phyloP scores from a whole-genome alignment of 306 rosid genomes.

The Rosa lucieae region DNA sequence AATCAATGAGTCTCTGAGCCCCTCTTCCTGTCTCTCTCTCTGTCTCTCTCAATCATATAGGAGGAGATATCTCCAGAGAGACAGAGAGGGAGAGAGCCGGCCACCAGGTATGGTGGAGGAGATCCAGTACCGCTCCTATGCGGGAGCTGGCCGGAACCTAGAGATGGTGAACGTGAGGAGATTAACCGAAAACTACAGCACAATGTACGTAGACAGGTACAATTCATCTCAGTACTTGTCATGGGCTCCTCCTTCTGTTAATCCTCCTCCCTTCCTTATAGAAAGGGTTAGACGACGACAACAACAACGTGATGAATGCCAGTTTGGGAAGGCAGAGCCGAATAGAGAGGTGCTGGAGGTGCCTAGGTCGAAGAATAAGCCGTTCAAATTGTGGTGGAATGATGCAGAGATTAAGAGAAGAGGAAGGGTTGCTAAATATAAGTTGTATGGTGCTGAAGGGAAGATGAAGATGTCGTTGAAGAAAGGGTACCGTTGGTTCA shows the following conservation, averaged over 20 bases:
- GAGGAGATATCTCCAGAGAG: neutral
- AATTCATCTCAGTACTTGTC: neutral
- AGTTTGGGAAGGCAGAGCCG: neutral
- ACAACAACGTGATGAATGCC: neutral
- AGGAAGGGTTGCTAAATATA: conserved; percentile 48
- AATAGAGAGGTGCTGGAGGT: neutral
- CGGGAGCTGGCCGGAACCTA: neutral
- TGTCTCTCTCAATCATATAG: conserved; percentile 8
- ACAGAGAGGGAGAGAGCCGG: conserved; percentile 19
- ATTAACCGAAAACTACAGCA: conserved; percentile 20
- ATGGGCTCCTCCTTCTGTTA: conserved; percentile 10
- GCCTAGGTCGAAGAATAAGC: neutral
- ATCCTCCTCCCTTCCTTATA: neutral
- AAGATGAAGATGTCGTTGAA: conserved; percentile 42
- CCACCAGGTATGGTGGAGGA: conserved; percentile 25
- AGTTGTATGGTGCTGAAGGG: conserved; percentile 44
- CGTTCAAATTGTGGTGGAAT: conserved; percentile 37
- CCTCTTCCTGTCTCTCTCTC: conserved; percentile 18
- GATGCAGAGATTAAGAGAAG: conserved; percentile 45
- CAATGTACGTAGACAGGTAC: conserved; percentile 8
- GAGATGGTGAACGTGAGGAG: conserved; percentile 19
- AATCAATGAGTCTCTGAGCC: neutral
- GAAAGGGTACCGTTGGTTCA: conserved; percentile 40
- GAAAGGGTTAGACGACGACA: neutral
- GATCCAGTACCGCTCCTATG: neutral